A percentile compares a stretch with the other conserved stretches of the same genome.
Conservation (phyloP, 2,329 filamentous ascomycete species). For the Aureobasidium sp. region DNA sequence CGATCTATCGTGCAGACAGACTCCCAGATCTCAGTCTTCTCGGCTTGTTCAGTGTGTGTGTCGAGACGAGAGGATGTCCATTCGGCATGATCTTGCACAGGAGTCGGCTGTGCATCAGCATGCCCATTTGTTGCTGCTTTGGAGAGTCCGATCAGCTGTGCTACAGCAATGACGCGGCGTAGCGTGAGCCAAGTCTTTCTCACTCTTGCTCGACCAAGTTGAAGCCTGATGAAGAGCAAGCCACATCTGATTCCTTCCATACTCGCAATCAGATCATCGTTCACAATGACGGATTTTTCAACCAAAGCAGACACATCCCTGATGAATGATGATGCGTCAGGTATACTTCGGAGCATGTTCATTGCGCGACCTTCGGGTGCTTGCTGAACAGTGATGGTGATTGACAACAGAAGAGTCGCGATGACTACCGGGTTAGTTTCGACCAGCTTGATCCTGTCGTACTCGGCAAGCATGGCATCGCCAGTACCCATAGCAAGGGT, state of each 20-base stretch:
- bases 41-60: conserved; percentile 6
- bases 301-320: conserved; percentile 25
- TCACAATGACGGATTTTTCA: conserved; percentile 26
- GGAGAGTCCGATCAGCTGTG: conserved; percentile 35
- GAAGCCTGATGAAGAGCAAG: conserved; percentile 31
- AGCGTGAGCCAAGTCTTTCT: conserved; percentile 33
- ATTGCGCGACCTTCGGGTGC: conserved; percentile 17
- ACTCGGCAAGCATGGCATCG: conserved; percentile 24
- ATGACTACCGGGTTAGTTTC: conserved; percentile 25
- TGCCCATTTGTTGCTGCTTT: conserved; percentile 17
- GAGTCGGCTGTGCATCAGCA: background rate
- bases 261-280: conserved; percentile 30
- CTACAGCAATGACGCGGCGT: conserved; percentile 33
- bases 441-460: conserved; percentile 23
- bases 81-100: background rate
- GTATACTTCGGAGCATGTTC: conserved; percentile 5
- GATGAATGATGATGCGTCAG: conserved; percentile 18
- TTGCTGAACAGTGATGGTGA: conserved; percentile 28
- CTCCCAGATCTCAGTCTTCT: conserved; percentile 29
- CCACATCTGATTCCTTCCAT: conserved; percentile 28
- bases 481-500: conserved; percentile 19
- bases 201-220: conserved; percentile 30
- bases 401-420: conserved; percentile 25
- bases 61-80: conserved; percentile 4
- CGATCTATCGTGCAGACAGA: conserved; percentile 30